Base-by-base conservation (phyloP, 2,329 filamentous ascomycete genomes). In the Colletotrichum caudatum region DNA sequence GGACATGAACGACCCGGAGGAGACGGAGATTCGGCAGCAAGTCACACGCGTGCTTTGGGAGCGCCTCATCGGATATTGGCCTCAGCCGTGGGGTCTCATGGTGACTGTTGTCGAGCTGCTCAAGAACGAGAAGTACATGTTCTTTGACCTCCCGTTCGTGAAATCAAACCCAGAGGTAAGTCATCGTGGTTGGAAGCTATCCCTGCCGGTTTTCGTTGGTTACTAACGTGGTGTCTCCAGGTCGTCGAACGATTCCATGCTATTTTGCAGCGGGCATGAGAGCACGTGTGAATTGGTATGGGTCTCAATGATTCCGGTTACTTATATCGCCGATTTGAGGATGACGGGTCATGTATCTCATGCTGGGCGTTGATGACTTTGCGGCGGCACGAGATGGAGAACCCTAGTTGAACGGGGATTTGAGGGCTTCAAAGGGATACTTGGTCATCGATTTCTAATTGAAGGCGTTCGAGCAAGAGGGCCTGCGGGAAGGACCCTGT, bases 31-130 rank as follows among this genome's bases (percentile, higher is more conserved):
- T 59, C 93, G 95, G 46, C 93, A 98, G 83, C 94, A 97, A 80
- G 95, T 99, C 70, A 94, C 94, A 64, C 90, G 95, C 58, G 91
- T 98, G 33, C 85, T 99, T 57, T 86, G 98, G 48, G 96, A 99
- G 85, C 90, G 96, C 60, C 85, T 98, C 58, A 89, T 97, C 71
- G 93, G 94, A 29, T 94, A 94, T 80, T 94, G 95, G 83, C 95
- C 95, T 64, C 95, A 98, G 80, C 95, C 97, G 23, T 98, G 95
- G 95, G 97, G 97, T 16, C 84, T 99, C 54, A 91, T 98, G 79
- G 91, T 95, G 74, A 95, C 94, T 46, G 88, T 97, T 73, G 84
- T 96, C 74, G 96, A 98, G 84, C 88, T 99, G 69, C 87, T 97
- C 75, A 97, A 97, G 86, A 98, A 97, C 80, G 91, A 93, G 65